A percentile compares a stretch with the other conserved stretches of the same genome.
Evolutionary conservation across 768 basidiomycete species (phyloP).

Genomic region (Boletus bicolor): DNA sequence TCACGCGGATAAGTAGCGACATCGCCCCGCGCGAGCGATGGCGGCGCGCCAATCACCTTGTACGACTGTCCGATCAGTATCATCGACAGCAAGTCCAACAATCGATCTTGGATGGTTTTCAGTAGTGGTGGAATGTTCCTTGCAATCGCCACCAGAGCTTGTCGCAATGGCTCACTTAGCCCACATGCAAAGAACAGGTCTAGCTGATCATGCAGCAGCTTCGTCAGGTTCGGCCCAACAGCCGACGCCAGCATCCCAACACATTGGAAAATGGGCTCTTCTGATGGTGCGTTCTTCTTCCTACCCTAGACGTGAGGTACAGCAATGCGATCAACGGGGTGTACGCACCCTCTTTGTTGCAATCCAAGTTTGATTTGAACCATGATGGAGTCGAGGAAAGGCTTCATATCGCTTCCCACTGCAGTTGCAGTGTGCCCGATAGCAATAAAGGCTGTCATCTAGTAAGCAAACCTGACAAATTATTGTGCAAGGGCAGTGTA

Average conservation of each 20-base stretch:
- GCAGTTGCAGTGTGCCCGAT: constrained; percentile 93
- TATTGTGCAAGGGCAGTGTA: constrained; percentile 31
- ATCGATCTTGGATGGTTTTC: constrained; percentile 91
- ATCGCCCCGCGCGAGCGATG: constrained; percentile 55
- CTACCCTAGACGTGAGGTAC: constrained; percentile 30
- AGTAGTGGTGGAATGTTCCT: constrained; percentile 86
- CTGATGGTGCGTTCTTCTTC: constrained; percentile 87
- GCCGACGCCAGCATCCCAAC: constrained; percentile 94
- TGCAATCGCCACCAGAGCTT: constrained; percentile 82
- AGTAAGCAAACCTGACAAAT: not conserved
- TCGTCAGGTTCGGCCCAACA: constrained; percentile 94
- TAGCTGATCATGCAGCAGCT: constrained; percentile 92
- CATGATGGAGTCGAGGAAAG: constrained; percentile 91
- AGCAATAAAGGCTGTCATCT: constrained; percentile 77
- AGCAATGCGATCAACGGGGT: not conserved
- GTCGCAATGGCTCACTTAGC: constrained; percentile 81
- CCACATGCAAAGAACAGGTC: constrained; percentile 96
- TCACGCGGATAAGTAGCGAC: constrained; percentile 48
- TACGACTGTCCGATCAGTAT: constrained; percentile 84
- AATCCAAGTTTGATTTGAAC: constrained; percentile 85
- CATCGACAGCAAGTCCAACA: constrained; percentile 79
- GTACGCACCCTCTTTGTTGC: constrained; percentile 73
- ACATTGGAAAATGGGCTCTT: constrained; percentile 97
- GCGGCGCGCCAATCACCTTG: constrained; percentile 83
- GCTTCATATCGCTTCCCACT: constrained; percentile 93